Evolutionary conservation across 83 land plant species (phyloP).

Genomic region (Picea engelmannii): DNA sequence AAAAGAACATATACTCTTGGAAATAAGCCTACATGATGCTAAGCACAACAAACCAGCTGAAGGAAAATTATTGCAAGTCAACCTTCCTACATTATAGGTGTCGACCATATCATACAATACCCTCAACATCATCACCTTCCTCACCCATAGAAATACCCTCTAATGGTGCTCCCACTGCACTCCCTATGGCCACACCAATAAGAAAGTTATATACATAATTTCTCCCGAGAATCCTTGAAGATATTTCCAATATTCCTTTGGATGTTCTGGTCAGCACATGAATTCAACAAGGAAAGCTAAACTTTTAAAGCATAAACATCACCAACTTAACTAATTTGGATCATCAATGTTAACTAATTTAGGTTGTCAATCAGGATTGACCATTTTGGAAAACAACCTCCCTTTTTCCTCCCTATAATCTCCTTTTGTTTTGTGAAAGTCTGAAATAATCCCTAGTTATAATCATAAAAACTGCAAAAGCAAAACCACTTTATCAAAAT

Average conservation of each 20-base stretch:
- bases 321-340: too few species aligned
- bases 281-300: conserved; percentile 87
- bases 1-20: too few species aligned
- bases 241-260: conserved; percentile 87
- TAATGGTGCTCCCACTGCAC: conserved; percentile 90
- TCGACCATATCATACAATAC: too few species aligned
- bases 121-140: conserved; percentile 99
- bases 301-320: conserved; percentile 83
- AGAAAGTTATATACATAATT: conserved; percentile 91
- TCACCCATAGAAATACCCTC: conserved; percentile 98
- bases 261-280: conserved; percentile 88
- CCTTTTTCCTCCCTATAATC: conserved; percentile 71
- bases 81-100: too few species aligned
- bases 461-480: conserved; percentile 90
- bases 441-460: conserved; percentile 70
- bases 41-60: too few species aligned
- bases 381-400: conserved; percentile 83
- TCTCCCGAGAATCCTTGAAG: conserved; percentile 93
- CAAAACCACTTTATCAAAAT: conserved; percentile 85
- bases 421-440: conserved; percentile 69
- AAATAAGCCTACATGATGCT: too few species aligned
- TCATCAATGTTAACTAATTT: conserved; percentile 95
- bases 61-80: too few species aligned
- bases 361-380: conserved; percentile 86
- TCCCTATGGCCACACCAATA: conserved; percentile 94